Percentiles rank a stretch among this genome's conserved stretches.
Conservation (phyloP, 768 basidiomycete species). For the Psilocybe cyanescens region DNA sequence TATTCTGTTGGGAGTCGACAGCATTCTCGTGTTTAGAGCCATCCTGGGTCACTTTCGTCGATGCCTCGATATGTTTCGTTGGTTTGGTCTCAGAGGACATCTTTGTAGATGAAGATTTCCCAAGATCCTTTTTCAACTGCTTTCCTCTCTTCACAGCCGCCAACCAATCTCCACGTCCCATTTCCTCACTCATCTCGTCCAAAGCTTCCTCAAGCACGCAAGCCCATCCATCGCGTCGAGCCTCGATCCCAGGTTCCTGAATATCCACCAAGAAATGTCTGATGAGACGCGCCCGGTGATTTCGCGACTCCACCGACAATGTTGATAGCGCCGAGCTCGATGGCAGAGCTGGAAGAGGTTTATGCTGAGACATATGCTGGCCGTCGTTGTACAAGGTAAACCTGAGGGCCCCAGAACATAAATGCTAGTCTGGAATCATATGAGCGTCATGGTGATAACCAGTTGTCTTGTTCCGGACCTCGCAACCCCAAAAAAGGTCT, state of each 20-base stretch:
- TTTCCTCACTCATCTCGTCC: constrained; percentile 44
- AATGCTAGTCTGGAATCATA: constrained; percentile 1
- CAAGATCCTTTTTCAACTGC: constrained; percentile 16
- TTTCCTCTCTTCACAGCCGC: constrained; percentile 42
- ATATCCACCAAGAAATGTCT: constrained; percentile 43
- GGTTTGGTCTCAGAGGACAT: neutral
- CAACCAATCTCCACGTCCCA: constrained; percentile 50
- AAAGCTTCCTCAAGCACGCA: constrained; percentile 49
- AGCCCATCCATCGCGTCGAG: constrained; percentile 45
- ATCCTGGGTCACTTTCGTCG: neutral
- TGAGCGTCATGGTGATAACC: constrained; percentile 15
- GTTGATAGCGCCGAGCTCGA: constrained; percentile 21
- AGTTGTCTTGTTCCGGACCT: constrained; percentile 7
- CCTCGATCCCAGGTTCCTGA: constrained; percentile 31
- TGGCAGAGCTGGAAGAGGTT: constrained; percentile 42
- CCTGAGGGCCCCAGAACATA: constrained; percentile 4
- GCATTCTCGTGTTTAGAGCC: neutral
- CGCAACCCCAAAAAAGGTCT: constrained; percentile 2
- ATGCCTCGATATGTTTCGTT: neutral
- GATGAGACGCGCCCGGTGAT: constrained; percentile 45
- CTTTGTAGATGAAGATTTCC: neutral
- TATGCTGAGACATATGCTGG: constrained; percentile 30
- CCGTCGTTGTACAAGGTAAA: neutral
- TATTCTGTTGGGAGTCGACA: neutral
- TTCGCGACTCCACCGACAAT: constrained; percentile 42